A percentile compares a stretch with the other conserved stretches of the same genome.
phyloP scores from a whole-genome alignment of 139 green algal genomes.

The Parachlorella kessleri region DNA sequence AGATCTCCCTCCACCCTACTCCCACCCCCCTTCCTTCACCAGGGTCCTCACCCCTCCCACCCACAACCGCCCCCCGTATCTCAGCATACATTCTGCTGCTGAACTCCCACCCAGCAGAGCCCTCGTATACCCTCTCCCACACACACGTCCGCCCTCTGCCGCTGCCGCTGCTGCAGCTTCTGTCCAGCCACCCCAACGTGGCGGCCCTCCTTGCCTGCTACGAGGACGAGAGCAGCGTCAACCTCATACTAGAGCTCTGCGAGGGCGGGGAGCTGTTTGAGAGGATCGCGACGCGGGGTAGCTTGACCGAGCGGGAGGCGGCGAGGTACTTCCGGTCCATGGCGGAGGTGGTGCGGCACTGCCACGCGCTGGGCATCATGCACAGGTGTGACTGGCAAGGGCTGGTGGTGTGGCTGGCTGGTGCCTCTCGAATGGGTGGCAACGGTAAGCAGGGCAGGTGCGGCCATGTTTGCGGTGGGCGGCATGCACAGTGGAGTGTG shows the following conservation, averaged over 20 bases:
- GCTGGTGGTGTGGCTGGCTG: too few species aligned
- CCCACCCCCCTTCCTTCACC: too few species aligned
- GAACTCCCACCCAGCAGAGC: neutral
- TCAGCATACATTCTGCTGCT: too few species aligned
- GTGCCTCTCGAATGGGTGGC: too few species aligned
- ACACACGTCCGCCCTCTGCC: neutral
- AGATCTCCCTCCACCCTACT: too few species aligned
- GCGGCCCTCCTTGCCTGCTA: constrained; percentile 42
- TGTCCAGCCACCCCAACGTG: constrained; percentile 47
- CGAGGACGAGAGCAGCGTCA: constrained; percentile 44
- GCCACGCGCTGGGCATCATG: constrained; percentile 45
- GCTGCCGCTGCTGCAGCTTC: constrained; percentile 15
- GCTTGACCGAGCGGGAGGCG: constrained; percentile 36
- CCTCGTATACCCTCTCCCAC: constrained; percentile 24
- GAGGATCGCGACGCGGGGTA: constrained; percentile 18
- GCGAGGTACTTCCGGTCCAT: constrained; percentile 39
- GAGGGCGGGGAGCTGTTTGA: constrained; percentile 55
- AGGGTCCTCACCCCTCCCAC: too few species aligned
- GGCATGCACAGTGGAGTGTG: too few species aligned
- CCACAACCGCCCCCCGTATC: too few species aligned
- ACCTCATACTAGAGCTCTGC: constrained; percentile 58
- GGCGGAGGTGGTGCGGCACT: constrained; percentile 41
- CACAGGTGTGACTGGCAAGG: constrained; percentile 42
- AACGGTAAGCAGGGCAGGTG: too few species aligned
- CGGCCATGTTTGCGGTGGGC: too few species aligned